Evolutionary conservation across 2,329 filamentous ascomycete genomes (phyloP).

Genomic region (Colletotrichum chlorophyti): DNA sequence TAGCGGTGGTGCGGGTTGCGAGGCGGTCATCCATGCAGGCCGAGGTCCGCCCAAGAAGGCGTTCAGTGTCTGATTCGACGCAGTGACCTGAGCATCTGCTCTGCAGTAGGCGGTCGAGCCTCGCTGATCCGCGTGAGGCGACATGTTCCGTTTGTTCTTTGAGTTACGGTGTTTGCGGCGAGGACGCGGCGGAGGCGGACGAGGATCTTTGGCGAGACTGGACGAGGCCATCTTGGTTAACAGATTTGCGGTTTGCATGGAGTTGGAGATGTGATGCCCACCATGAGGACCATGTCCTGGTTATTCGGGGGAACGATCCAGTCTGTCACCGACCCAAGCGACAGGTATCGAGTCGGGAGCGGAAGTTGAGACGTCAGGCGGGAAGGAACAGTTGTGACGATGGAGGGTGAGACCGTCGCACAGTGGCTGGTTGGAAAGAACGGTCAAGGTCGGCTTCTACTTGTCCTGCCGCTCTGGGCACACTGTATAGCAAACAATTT

Average conservation of each 20-base stretch:
- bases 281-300: slow-evolving; percentile 22
- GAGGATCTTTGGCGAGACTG: slow-evolving; percentile 23
- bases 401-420: background rate
- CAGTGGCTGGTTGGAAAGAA: background rate
- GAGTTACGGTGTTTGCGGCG: slow-evolving; percentile 17
- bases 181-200: slow-evolving; percentile 10
- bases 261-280: slow-evolving; percentile 1
- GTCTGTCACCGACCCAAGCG: too few species aligned
- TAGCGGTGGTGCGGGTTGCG: background rate
- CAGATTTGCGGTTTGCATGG: background rate
- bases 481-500: too few species aligned
- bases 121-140: slow-evolving; percentile 2
- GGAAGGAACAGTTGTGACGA: background rate
- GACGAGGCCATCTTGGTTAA: slow-evolving; percentile 12
- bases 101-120: background rate
- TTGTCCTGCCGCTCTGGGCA: background rate
- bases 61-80: slow-evolving; percentile 49
- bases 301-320: background rate
- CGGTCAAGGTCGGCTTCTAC: background rate
- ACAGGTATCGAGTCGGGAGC: background rate
- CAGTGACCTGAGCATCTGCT: slow-evolving; percentile 39
- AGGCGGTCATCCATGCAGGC: slow-evolving; percentile 41
- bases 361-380: background rate
- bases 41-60: slow-evolving; percentile 44
- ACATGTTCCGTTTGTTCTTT: slow-evolving; percentile 1